Evolutionary conservation across 345 rosid species (phyloP).

Genomic region (Angophora floribunda): DNA sequence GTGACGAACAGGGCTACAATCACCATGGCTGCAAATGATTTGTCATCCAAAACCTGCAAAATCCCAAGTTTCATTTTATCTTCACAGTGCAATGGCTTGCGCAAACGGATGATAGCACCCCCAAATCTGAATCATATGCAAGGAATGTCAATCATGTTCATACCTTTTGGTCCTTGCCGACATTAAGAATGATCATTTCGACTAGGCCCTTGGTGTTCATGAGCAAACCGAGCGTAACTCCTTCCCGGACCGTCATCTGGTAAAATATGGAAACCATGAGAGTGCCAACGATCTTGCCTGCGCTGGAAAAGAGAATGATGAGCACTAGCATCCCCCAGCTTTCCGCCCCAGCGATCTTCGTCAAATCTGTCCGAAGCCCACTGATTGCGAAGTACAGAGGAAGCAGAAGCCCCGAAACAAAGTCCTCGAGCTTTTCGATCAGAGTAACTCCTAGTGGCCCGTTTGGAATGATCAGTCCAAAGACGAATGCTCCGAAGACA

Average conservation of each 20-base stretch:
- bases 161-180: constrained; percentile 85
- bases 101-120: not conserved
- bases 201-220: constrained; percentile 94
- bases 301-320: constrained; percentile 41
- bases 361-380: constrained; percentile 69
- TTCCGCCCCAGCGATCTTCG: constrained; percentile 17
- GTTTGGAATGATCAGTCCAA: constrained; percentile 80
- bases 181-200: constrained; percentile 87
- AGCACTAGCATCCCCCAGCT: constrained; percentile 45
- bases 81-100: not conserved
- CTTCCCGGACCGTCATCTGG: constrained; percentile 78
- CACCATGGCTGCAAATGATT: constrained; percentile 75
- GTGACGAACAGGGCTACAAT: constrained; percentile 71
- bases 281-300: constrained; percentile 74
- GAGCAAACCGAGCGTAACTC: constrained; percentile 72
- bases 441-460: constrained; percentile 89
- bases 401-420: constrained; percentile 84
- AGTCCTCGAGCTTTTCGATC: constrained; percentile 90
- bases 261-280: constrained; percentile 36
- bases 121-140: not conserved
- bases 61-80: not conserved
- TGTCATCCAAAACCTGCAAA: constrained; percentile 69
- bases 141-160: not conserved
- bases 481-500: constrained; percentile 89
- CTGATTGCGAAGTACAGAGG: constrained; percentile 95